These are phyloP conservation scores for Paramecium biaurelia DNA, from an alignment of 73 alveolate genomes.

Conservation along the genomic window DNA sequence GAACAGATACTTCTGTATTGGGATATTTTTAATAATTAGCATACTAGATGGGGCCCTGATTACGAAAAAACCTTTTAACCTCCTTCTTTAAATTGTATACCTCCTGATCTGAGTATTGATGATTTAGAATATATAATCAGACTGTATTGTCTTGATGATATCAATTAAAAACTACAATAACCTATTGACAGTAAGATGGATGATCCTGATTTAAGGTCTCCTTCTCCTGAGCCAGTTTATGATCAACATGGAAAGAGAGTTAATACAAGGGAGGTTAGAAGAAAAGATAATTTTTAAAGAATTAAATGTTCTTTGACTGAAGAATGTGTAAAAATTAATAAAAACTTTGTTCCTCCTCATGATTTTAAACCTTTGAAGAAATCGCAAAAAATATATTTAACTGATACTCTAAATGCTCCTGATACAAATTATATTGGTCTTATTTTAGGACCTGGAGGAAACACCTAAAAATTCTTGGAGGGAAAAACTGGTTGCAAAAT, in stretches of 20 bases:
- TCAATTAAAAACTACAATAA: slow-evolving; percentile 83
- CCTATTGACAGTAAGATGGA: slow-evolving; percentile 81
- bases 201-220: slow-evolving; percentile 96
- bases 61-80: slow-evolving; percentile 69
- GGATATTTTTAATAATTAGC: background rate
- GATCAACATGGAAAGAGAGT: slow-evolving; percentile 90
- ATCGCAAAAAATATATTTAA: slow-evolving; percentile 80
- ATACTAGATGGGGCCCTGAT: slow-evolving; percentile 65
- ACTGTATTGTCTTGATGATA: slow-evolving; percentile 92
- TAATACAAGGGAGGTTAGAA: slow-evolving; percentile 91
- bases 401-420: slow-evolving; percentile 81
- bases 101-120: slow-evolving; percentile 63
- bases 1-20: slow-evolving; percentile 16
- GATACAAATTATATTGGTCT: slow-evolving; percentile 78
- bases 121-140: slow-evolving; percentile 81
- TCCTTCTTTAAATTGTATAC: slow-evolving; percentile 69
- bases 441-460: slow-evolving; percentile 96
- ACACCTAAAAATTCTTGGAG: slow-evolving; percentile 86
- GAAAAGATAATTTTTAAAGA: slow-evolving; percentile 82
- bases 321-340: slow-evolving; percentile 85
- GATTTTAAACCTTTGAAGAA: slow-evolving; percentile 96
- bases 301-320: slow-evolving; percentile 86
- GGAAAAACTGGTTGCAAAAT: slow-evolving; percentile 90
- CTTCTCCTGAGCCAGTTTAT: slow-evolving; percentile 97
- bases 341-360: slow-evolving; percentile 89